Evolutionary conservation across 2,329 filamentous ascomycete species (phyloP).

Genomic region (Plenodomus tracheiphilus): DNA sequence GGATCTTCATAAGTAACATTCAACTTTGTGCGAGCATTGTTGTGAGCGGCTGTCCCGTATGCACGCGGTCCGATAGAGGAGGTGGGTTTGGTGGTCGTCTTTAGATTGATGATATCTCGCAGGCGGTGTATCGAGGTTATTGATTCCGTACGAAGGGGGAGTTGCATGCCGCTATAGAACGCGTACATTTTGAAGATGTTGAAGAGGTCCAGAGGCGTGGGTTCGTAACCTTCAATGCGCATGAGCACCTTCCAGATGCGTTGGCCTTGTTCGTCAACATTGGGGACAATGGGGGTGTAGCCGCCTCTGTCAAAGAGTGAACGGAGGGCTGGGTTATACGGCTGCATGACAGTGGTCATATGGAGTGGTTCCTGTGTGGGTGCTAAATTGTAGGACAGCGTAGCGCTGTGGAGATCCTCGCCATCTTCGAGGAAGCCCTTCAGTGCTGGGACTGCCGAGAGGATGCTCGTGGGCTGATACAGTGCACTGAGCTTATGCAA

Average conservation of each 20-base stretch:
- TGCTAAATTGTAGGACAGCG: constrained; percentile 55
- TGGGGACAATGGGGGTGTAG: constrained; percentile 36
- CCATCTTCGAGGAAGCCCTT: constrained; percentile 50
- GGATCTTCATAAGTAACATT: constrained; percentile 19
- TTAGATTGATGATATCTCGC: constrained; percentile 35
- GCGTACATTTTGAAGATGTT: constrained; percentile 35
- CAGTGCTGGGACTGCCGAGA: constrained; percentile 49
- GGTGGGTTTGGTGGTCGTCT: constrained; percentile 17
- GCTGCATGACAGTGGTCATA: constrained; percentile 37
- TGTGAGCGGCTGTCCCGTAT: constrained; percentile 8
- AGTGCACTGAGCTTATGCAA: constrained; percentile 55
- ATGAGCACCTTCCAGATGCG: constrained; percentile 38
- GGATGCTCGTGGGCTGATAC: constrained; percentile 48
- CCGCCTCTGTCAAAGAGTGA: constrained; percentile 34
- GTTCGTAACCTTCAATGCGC: constrained; percentile 42
- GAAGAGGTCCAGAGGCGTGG: constrained; percentile 31
- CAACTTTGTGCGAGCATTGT: background rate
- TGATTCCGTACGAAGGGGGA: constrained; percentile 24
- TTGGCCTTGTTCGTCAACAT: constrained; percentile 13
- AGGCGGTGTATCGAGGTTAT: constrained; percentile 25
- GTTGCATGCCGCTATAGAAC: constrained; percentile 37
- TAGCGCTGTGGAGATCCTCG: constrained; percentile 50
- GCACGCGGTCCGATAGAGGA: constrained; percentile 27
- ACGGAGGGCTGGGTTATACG: constrained; percentile 49
- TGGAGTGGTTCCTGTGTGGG: constrained; percentile 25